phyloP scores from a whole-genome alignment of 1,139 yeast species.

The Candida frijolesensis region DNA sequence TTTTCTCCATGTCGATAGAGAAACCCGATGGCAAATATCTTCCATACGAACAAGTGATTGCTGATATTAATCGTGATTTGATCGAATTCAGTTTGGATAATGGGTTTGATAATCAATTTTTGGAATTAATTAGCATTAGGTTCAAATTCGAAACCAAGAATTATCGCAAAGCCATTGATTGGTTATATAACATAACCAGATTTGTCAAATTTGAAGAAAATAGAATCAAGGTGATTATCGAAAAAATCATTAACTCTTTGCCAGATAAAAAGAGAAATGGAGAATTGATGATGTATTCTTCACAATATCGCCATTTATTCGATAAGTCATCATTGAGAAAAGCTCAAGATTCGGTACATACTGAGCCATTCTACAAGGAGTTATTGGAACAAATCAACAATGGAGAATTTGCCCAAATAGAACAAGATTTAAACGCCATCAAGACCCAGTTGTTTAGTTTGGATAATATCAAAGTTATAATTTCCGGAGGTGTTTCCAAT shows the following conservation, averaged over 20 bases:
- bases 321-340: constrained; percentile 63
- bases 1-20: constrained; percentile 70
- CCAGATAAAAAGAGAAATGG: constrained; percentile 86
- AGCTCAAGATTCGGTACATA: constrained; percentile 64
- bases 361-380: constrained; percentile 60
- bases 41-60: constrained; percentile 74
- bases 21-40: constrained; percentile 56
- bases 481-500: constrained; percentile 65
- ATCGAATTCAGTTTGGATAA: constrained; percentile 57
- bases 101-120: constrained; percentile 62
- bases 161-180: constrained; percentile 68
- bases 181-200: constrained; percentile 71
- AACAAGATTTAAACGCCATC: constrained; percentile 57
- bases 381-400: constrained; percentile 53
- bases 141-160: constrained; percentile 65
- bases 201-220: constrained; percentile 70
- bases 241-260: constrained; percentile 71
- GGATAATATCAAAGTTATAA: constrained; percentile 66
- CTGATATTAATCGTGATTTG: constrained; percentile 72
- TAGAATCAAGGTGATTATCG: constrained; percentile 70
- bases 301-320: constrained; percentile 55
- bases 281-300: constrained; percentile 65
- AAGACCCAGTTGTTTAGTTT: constrained; percentile 58
- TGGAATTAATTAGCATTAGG: constrained; percentile 64
- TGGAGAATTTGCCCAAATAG: constrained; percentile 51